A percentile compares a stretch with the other conserved stretches of the same genome.
These are phyloP conservation scores for Apophysomyces variabilis DNA, from an alignment of 371 early-diverging fungal species.

Conservation along the genomic window DNA sequence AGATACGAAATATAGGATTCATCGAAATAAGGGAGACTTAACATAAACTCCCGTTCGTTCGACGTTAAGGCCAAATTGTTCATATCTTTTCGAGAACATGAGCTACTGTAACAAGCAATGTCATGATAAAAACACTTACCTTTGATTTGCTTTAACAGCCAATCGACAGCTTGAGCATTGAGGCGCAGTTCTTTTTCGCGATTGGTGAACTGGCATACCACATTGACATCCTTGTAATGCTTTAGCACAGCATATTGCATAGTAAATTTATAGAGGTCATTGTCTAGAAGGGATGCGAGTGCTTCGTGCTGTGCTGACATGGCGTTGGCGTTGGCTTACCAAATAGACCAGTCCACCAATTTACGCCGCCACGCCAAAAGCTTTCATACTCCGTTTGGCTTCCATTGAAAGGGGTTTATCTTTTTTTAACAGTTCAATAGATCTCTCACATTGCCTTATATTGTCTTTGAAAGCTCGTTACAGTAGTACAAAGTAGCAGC, in stretches of 20 bases:
- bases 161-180: slow-evolving; percentile 49
- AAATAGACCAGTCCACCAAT: background rate
- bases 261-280: slow-evolving; percentile 82
- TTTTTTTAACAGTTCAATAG: too few species aligned
- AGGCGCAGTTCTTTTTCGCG: slow-evolving; percentile 53
- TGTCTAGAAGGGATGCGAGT: slow-evolving; percentile 65
- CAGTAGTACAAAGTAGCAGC: too few species aligned
- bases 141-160: slow-evolving; percentile 52
- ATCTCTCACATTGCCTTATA: too few species aligned
- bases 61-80: slow-evolving; percentile 43
- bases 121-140: slow-evolving; percentile 29
- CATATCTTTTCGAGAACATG: slow-evolving; percentile 28
- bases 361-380: too few species aligned
- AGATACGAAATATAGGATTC: slow-evolving; percentile 65
- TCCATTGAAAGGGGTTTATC: too few species aligned
- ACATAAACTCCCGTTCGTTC: slow-evolving; percentile 62
- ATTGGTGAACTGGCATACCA: slow-evolving; percentile 73
- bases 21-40: slow-evolving; percentile 54
- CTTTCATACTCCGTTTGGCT: too few species aligned
- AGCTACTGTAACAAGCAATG: background rate
- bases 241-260: slow-evolving; percentile 81
- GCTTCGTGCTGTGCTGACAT: slow-evolving; percentile 29
- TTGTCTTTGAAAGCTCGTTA: too few species aligned
- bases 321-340: background rate
- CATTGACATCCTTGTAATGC: slow-evolving; percentile 69